Conservation (phyloP, 1,284 basidiomycete species). For the Crepidotus sp. region DNA sequence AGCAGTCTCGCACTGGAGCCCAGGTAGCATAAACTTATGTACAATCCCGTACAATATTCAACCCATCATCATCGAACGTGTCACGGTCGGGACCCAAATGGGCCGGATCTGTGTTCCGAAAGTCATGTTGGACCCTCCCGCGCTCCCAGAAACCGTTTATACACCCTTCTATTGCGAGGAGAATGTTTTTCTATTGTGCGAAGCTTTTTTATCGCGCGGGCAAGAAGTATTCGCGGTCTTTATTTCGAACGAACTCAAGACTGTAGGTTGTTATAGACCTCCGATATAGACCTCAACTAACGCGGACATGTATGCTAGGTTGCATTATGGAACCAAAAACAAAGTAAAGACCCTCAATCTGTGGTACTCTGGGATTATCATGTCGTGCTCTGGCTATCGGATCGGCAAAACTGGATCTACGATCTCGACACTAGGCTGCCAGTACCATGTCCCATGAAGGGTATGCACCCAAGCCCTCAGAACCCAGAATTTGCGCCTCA, state of each 20-base stretch:
- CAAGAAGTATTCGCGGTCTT: slow-evolving; percentile 55
- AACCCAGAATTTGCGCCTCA: not conserved
- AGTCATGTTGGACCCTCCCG: slow-evolving; percentile 1
- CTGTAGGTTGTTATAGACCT: slow-evolving; percentile 27
- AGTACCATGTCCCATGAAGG: slow-evolving; percentile 40
- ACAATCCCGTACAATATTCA: not conserved
- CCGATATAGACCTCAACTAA: too few relatives aligned
- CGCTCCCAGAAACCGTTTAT: slow-evolving; percentile 6
- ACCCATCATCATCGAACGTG: too few relatives aligned
- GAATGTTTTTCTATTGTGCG: slow-evolving; percentile 55
- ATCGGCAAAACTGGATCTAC: slow-evolving; percentile 44
- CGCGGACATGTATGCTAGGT: slow-evolving; percentile 34
- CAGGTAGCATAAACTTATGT: not conserved
- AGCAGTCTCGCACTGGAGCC: not conserved
- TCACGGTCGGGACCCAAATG: not conserved
- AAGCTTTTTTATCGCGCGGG: slow-evolving; percentile 31
- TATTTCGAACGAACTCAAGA: slow-evolving; percentile 54
- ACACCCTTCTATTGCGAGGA: slow-evolving; percentile 47
- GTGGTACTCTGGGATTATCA: slow-evolving; percentile 72
- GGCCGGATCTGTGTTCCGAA: not conserved
- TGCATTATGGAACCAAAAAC: slow-evolving; percentile 56
- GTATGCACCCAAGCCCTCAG: slow-evolving; percentile 25
- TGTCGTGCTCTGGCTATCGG: slow-evolving; percentile 42
- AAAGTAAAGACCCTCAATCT: slow-evolving; percentile 25
- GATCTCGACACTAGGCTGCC: slow-evolving; percentile 50